Evolutionary conservation across 805 yeast genomes (phyloP), one percentile per base, ranked within the genome.

Genomic region (Starmerella stigmatis): DNA sequence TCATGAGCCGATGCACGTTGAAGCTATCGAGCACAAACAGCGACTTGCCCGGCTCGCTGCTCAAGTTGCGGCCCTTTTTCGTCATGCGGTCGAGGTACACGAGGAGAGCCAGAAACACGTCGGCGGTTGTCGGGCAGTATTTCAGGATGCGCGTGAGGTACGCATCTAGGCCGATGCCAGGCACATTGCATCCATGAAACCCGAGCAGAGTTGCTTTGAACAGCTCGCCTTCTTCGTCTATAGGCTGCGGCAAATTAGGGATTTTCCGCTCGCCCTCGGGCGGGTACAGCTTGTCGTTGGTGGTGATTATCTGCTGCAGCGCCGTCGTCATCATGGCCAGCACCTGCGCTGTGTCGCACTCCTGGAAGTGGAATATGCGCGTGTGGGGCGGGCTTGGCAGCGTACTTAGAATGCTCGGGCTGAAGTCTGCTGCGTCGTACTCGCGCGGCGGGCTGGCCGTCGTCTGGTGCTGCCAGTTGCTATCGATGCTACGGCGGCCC

Each of bases 71-170:
- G 44, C 51, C 83, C 81, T 34, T 92, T 86, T 50, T 84, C 16
- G 94, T 92, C 36, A 89, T 86, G 51, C 97, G 69, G 64, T 92
- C 99, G 66, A 92, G 86, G 63, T 92, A 92, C 25, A 92, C 96
- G 56, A 92, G 70, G 28, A 92, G 66, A 30, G 95, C 80, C 39
- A 92, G 67, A 63, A 88, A 92, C 27, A 92, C 97, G 61, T 92
- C 97, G 64, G 89, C 89, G 2, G 98, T 88, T n/a, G 92, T 92
- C 0, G 99, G 97, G 63, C 99, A 92, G 65, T 92, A 92, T 64
- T 89, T 89, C 61, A 89, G 75, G 23, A 92, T 89, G 59, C 98
- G 77, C 34, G 85, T 75, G 48, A 92, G 71, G 61, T 92, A 92
- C 17, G 94, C 92, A 57, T 86, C 86, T 39, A 92, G 72, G 11